Base-by-base conservation (phyloP, 2,329 filamentous ascomycete species). In the Colletotrichum sublineola region DNA sequence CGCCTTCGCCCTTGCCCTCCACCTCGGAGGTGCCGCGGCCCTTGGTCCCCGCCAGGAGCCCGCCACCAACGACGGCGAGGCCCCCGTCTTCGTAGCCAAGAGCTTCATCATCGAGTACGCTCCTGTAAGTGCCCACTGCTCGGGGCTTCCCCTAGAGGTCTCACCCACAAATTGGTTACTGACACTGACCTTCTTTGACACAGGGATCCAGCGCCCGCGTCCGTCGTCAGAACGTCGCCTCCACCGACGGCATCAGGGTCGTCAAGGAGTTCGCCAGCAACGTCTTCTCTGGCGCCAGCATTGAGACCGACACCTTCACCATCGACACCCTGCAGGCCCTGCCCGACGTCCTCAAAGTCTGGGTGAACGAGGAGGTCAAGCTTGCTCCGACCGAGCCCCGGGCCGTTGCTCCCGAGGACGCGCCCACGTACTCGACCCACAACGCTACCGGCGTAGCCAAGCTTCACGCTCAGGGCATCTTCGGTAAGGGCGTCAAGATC, bases 401-500 rank as follows among this genome's bases (percentile, higher is more conserved):
- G 33, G 55, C 64, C 29, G 71, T 42, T 52, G 74, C 42, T 29
- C 60, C 65, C 52, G 71, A 69, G 14, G 67, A 70, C 24, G 64
- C 62, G 5, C 63, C 72, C 12, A 48, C 50, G 6, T 82, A 82
- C 67, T 80, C 80, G 4, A 75, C 79, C 33, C 82, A 84, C 55
- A 78, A 78, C 31, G 80, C 79, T 77, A 84, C 82, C 3, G 82
- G 82, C 2, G 82, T 84, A 4, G 78, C 82, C 48, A 80, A 77
- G 69, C 78, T 84, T 4, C 82, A 84, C 57, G 76, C 77, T 11
- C 73, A 76, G 36, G 82, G 82, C 5, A 80, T 83, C 50, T 78
- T 78, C 20, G 83, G 83, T 5, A 81, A 80, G 64, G 82, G 81
- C 7, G 80, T 78, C 15, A 83, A 79, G 56, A 76, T 84, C 44